Conservation (phyloP, 495 filamentous ascomycete genomes). For the Aspergillus mulundensis region DNA sequence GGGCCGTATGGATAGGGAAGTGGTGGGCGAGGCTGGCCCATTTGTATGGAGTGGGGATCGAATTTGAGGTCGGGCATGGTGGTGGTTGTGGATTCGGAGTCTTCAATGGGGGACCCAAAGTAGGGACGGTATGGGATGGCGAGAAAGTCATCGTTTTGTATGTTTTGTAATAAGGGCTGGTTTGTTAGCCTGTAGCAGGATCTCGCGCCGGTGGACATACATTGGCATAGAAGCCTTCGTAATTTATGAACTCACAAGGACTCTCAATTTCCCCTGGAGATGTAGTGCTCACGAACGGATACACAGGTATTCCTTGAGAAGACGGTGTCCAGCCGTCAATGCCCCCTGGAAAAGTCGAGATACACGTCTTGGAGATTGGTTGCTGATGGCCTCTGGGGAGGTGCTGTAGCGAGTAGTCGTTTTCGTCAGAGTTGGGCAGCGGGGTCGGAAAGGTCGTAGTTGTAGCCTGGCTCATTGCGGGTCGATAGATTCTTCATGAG, state of each 20-base stretch:
- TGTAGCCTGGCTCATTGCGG: not conserved
- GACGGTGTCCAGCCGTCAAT: not conserved
- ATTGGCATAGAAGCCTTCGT: not conserved
- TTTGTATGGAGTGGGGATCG: not conserved
- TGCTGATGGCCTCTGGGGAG: not conserved
- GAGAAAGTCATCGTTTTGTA: not conserved
- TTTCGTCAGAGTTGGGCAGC: not conserved
- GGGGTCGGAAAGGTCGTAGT: not conserved
- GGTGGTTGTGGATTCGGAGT: not conserved
- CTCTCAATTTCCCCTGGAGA: not conserved
- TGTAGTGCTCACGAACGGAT: not conserved
- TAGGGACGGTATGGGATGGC: not conserved
- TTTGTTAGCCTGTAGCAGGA: not conserved
- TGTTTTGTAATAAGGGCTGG: not conserved
- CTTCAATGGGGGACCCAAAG: not conserved
- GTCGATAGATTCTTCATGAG: not conserved
- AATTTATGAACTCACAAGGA: not conserved
- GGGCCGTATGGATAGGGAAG: not conserved
- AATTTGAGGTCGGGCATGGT: not conserved
- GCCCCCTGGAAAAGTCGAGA: not conserved
- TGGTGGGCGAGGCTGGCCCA: not conserved
- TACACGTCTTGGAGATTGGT: not conserved
- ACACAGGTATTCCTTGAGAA: not conserved
- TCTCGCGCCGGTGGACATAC: not conserved
- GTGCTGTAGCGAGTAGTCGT: not conserved